Base-by-base conservation (phyloP, 345 rosid species). In the Mallotus nudiflorus region DNA sequence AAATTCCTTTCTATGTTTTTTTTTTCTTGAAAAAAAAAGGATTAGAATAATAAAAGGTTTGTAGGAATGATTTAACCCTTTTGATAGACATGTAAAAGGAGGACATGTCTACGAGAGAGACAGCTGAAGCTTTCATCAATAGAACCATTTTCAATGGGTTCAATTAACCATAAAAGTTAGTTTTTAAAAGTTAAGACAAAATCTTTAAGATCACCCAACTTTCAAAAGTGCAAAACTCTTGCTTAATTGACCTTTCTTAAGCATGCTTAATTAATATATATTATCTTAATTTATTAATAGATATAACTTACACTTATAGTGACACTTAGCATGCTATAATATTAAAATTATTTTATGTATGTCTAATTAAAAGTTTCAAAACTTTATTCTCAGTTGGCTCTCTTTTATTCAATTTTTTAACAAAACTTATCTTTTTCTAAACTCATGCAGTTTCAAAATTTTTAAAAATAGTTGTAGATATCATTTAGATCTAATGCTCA, bases 111-210 rank as follows among this genome's bases (percentile, higher is more conserved):
- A 77, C 85, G 73, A 75, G 76, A 79, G 79, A 66, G 78, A 65
- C 73, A 59, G 74, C 59, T 53, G n/a, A 42, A 67, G 75, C 74
- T 57, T 74, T 61, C 72, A 50, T 71, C 75, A 69, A 44, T 45
- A 68, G 48, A 22, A 54, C 28, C 50, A 63, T 50, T 12, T 53
- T 37, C 52, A 53, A 46, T 40, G 67, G 80, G n/a, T 68, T 75
- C 68, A 71, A 69, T 82, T 79, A 76, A 67, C 80, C 80, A 62
- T 76, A 82, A 82, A 77, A 74, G 65, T 73, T 58, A 72, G 84
- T 66, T 80, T 82, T 78, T 80, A 77, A 78, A 82, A 80, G 82
- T 73, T 69, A 64, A 65, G 81, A 80, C 81, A 82, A 37, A 42
- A 69, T 69, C 71, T 73, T 76, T 59, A 60, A 61, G 77, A 66